Percentiles rank a stretch among this genome's conserved stretches.
These are phyloP conservation scores for Colletotrichum magnum DNA, from an alignment of 2,329 filamentous ascomycete genomes.

Conservation along the genomic window DNA sequence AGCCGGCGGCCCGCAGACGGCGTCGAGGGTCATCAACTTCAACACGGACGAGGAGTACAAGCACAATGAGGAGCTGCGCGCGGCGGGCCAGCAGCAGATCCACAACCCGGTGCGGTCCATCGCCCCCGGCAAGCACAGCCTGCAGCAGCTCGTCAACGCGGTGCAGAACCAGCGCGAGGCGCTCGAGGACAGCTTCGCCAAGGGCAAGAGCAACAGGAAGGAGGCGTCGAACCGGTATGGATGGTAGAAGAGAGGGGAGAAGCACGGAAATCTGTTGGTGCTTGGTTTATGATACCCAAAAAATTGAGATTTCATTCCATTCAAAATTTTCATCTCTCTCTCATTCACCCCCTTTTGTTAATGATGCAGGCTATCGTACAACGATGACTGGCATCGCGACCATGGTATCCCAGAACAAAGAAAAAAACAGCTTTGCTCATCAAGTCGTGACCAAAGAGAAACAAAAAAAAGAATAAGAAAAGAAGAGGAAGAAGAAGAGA, in stretches of 20 bases:
- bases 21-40: conserved; percentile 83
- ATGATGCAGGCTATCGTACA: conserved; percentile 34
- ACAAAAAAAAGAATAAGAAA: not conserved
- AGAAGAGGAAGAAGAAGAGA: not conserved
- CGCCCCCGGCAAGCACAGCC: conserved; percentile 88
- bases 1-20: conserved; percentile 60
- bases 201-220: conserved; percentile 82
- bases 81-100: conserved; percentile 77
- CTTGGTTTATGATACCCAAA: conserved; percentile 31
- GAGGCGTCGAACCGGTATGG: conserved; percentile 89
- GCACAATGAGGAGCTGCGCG: conserved; percentile 83
- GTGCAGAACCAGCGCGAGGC: conserved; percentile 88
- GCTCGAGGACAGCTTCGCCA: conserved; percentile 91
- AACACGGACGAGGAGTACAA: conserved; percentile 90
- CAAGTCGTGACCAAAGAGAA: conserved; percentile 18
- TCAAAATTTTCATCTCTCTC: not conserved
- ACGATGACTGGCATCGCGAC: conserved; percentile 15
- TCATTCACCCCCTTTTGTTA: not conserved
- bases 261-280: not conserved
- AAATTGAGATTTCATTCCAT: conserved; percentile 2
- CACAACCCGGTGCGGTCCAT: conserved; percentile 89
- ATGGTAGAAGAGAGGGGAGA: conserved; percentile 64
- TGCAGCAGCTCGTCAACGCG: conserved; percentile 88
- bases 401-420: conserved; percentile 19
- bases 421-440: conserved; percentile 12